Conservation (phyloP, 2,329 filamentous ascomycete genomes). For the Aspergillus sp. region DNA sequence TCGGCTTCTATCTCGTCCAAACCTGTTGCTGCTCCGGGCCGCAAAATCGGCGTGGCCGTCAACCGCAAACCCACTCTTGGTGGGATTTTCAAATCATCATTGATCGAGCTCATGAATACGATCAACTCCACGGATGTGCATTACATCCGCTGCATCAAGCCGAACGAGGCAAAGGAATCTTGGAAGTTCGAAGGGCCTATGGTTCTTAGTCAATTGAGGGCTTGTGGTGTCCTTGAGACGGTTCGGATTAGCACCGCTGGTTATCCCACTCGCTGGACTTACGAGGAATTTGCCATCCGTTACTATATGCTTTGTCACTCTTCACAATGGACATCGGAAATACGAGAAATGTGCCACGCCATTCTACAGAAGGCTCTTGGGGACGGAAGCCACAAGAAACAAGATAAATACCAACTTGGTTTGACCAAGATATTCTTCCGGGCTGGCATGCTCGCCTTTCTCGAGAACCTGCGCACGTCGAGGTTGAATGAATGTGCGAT, state of each 20-base stretch:
- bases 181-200: constrained; percentile 99
- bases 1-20: constrained; percentile 67
- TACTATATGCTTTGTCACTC: constrained; percentile 99
- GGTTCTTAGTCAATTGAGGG: constrained; percentile 94
- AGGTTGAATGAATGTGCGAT: constrained; percentile 91
- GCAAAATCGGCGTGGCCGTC: constrained; percentile 86
- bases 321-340: constrained; percentile 86
- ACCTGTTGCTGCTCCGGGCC: constrained; percentile 67
- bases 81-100: constrained; percentile 96
- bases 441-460: constrained; percentile 95
- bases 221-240: constrained; percentile 97
- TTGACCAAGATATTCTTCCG: constrained; percentile 99
- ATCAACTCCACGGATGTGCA: constrained; percentile 98
- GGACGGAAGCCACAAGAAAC: constrained; percentile 67
- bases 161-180: constrained; percentile 91
- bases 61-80: constrained; percentile 96
- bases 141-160: constrained; percentile 99
- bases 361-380: constrained; percentile 88
- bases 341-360: constrained; percentile 87
- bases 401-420: constrained; percentile 96
- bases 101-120: constrained; percentile 97
- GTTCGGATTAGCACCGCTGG: constrained; percentile 96
- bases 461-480: constrained; percentile 89
- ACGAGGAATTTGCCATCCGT: constrained; percentile 93
- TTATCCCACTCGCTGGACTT: constrained; percentile 97